phyloP scores from a whole-genome alignment of 495 filamentous ascomycete species.

The Friedmanniomyces simplex region DNA sequence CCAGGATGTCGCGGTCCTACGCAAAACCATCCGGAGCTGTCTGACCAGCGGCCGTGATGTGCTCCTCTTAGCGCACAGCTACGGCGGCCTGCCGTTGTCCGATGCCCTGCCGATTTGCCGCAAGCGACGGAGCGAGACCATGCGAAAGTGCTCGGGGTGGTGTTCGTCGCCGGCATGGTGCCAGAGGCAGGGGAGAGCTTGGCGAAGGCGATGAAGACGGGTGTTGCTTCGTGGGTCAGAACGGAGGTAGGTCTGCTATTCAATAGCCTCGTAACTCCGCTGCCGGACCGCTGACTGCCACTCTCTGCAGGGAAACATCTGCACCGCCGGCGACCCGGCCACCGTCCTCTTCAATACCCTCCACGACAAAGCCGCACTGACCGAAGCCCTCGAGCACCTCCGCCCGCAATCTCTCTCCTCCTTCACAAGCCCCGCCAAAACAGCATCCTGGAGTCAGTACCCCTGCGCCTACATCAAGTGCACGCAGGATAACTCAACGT shows the following conservation, averaged over 20 bases:
- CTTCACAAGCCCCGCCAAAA: background rate
- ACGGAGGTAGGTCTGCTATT: slow-evolving; percentile 1
- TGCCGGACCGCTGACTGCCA: no score
- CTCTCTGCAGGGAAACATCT: background rate
- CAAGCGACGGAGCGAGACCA: background rate
- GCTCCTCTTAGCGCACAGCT: background rate
- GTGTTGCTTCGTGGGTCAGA: background rate
- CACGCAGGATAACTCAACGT: background rate
- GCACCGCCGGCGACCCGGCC: background rate
- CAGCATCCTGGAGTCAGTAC: background rate
- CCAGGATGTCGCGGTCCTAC: background rate
- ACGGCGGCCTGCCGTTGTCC: background rate
- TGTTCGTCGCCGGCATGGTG: background rate
- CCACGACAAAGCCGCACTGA: background rate
- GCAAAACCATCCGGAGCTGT: background rate
- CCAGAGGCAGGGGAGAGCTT: background rate
- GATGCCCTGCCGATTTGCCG: background rate
- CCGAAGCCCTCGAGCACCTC: background rate
- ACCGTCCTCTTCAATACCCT: background rate
- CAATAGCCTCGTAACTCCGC: no score
- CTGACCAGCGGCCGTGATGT: slow-evolving; percentile 3
- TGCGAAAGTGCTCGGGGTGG: slow-evolving; percentile 1
- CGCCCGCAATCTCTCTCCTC: background rate
- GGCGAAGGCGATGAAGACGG: background rate
- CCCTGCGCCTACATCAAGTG: slow-evolving; percentile 6